Base-by-base conservation (phyloP, 139 green algal species). In the Zygnema circumcarinatum region DNA sequence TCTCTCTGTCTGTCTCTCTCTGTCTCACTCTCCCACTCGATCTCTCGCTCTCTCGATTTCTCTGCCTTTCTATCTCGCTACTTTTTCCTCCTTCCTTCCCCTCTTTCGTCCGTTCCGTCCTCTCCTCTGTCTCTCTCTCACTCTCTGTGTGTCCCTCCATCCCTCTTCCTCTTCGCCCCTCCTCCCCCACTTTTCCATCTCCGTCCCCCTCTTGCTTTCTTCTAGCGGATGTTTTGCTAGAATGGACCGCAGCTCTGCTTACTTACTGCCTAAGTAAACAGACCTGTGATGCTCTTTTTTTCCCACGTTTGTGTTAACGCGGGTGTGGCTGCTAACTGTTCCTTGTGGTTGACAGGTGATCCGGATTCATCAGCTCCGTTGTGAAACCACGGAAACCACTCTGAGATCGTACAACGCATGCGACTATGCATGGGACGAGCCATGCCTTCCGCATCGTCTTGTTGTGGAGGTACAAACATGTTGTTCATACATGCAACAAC, bases 391-490 rank as follows among this genome's bases (percentile, higher is more conserved):
- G 38, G 79, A 88, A 1, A 85, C 85, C 42, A 81, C 41, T 25
- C 86, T 91, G 21, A 33, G 52, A 36, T 85, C 87, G 11, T 91
- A 92, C 74, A 84, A 29, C 21, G 69, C 87, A 1, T 81, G 73
- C n/a, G 33, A 74, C 16, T 91, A 91, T 53, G 74, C 87, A 22
- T 91, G 87, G 87, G 87, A 91, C 39, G 87, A 92, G 62, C 87
- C 87, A 42, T 91, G 76, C 54, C 35, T 42, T 32, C 74, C 68
- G 16, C 86, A 91, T 68, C 41, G 76, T 0, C 85, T 91, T 31
- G 80, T 91, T n/a, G 35, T 91, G 22, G 38, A 89, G 84, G 82
- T 84, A 80, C 42, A 22, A 80, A 22, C 31, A 22, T 25, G 42
- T 72, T 72, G 54, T 29, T 29, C 54, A 25, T 72, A n/a, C n/a